These are phyloP conservation scores for Hypsizygus marmoreus DNA, from an alignment of 768 basidiomycete genomes.

Conservation along the genomic window DNA sequence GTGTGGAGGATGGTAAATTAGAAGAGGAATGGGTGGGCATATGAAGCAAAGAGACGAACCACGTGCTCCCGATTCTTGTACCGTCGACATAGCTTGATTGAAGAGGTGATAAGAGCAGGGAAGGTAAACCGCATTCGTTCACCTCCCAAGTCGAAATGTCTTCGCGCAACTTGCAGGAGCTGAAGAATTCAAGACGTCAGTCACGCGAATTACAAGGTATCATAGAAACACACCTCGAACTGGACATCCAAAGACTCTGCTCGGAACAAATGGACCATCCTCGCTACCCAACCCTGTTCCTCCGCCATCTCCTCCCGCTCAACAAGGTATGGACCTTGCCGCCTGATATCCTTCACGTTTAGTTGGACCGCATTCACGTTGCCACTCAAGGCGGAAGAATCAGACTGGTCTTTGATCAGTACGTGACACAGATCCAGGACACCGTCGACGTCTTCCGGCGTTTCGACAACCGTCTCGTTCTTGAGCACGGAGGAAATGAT, in stretches of 20 bases:
- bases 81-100: slow-evolving; percentile 89
- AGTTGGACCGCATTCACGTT: slow-evolving; percentile 32
- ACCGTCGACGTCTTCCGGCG: slow-evolving; percentile 91
- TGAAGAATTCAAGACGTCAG: slow-evolving; percentile 28
- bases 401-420: slow-evolving; percentile 82
- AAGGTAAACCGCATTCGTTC: slow-evolving; percentile 97
- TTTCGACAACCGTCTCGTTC: slow-evolving; percentile 94
- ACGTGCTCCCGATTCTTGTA: slow-evolving; percentile 83
- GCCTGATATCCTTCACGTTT: slow-evolving; percentile 46
- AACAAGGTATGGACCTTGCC: slow-evolving; percentile 59
- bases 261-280: slow-evolving; percentile 96
- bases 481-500: slow-evolving; percentile 93
- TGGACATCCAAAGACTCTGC: slow-evolving; percentile 86
- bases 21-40: neutral
- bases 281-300: slow-evolving; percentile 98
- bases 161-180: slow-evolving; percentile 89
- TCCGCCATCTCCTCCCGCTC: slow-evolving; percentile 94
- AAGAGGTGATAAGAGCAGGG: slow-evolving; percentile 91
- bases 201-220: neutral
- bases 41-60: slow-evolving; percentile 37
- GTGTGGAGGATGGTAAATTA: no score
- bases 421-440: slow-evolving; percentile 93
- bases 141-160: slow-evolving; percentile 88
- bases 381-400: slow-evolving; percentile 37
- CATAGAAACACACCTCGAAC: slow-evolving; percentile 64